Conservation (phyloP, 192 early-diverging fungal genomes). For the Linnemannia schmuckeri region DNA sequence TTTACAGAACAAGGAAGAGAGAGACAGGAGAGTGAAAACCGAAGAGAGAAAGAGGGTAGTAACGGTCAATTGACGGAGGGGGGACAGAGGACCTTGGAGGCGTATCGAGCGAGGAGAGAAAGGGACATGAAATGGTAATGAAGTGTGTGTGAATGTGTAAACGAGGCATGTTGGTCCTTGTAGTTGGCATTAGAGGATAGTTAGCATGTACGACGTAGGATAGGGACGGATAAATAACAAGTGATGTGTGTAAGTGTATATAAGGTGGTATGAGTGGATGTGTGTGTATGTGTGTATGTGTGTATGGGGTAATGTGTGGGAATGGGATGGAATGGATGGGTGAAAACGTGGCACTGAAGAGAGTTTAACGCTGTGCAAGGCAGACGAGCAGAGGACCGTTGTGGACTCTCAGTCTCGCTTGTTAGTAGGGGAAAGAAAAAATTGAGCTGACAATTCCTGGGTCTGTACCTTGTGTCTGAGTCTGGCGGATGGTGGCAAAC, state of each 20-base stretch:
- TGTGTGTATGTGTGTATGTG: background rate
- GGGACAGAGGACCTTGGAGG: background rate
- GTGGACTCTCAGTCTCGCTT: background rate
- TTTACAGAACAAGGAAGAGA: background rate
- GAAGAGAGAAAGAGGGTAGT: background rate
- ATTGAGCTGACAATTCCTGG: background rate
- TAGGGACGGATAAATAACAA: too few species aligned
- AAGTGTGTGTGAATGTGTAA: background rate
- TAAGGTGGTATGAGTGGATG: background rate
- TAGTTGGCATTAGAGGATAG: background rate
- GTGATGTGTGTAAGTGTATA: background rate
- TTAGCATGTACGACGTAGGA: background rate
- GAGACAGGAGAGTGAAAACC: too few species aligned
- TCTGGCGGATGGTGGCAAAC: background rate
- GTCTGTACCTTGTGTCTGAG: background rate
- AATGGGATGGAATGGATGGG: background rate
- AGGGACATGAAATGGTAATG: background rate
- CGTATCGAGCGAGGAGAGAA: too few species aligned
- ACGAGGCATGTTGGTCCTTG: background rate
- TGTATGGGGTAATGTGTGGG: background rate
- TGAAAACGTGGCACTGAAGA: slow-evolving; percentile 9
- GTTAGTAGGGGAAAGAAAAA: background rate
- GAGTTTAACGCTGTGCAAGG: background rate
- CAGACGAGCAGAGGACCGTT: background rate
- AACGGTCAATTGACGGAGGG: background rate